Base-by-base conservation (phyloP, 805 yeast genomes). In the Metschnikowia matae region DNA sequence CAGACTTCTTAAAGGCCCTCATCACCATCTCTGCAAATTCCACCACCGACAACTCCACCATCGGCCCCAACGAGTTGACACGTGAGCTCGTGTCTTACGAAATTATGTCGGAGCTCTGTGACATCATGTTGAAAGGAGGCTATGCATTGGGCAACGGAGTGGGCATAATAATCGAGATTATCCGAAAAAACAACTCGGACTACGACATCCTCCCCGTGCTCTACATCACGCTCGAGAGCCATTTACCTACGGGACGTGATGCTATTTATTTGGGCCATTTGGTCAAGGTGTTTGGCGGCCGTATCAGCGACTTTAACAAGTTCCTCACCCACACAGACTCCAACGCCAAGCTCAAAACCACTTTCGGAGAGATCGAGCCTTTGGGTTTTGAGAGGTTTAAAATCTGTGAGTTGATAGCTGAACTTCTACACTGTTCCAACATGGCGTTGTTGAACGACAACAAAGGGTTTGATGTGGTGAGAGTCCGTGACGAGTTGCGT, bases 191-290 rank as follows among this genome's bases (percentile, higher is more conserved):
- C 54, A 74, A 74, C 53, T 71, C 76, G 17, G 79, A 74, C 55
- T 74, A 74, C 54, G 79, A 74, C 55, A 67, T 72, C 48, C 65
- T 74, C 44, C 78, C 77, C 1, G 74, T 74, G 39, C 63, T 74
- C 45, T 72, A 74, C 58, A 73, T 72, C 48, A 72, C 77, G 1
- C 63, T 74, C 40, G 78, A 73, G 48, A 66, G 73, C 49, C 78
- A 74, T 51, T 77, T 78, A 7, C 79, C 79, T 14, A 73, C 76
- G 5, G 76, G 78, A 10, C 65, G 79, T 52, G 79, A 74, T 55
- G 77, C 79, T 1, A 74, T 74, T 44, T 74, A 73, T 56, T 63
- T 74, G 52, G 79, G 79, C 5, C 75, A 72, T 54, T 62, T 74
- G 50, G 61, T 74, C 31, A 59, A 65, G 52, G 74, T 74, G 4